Conservation (phyloP, 2,329 filamentous ascomycete genomes). For the Hypoxylon sp. region DNA sequence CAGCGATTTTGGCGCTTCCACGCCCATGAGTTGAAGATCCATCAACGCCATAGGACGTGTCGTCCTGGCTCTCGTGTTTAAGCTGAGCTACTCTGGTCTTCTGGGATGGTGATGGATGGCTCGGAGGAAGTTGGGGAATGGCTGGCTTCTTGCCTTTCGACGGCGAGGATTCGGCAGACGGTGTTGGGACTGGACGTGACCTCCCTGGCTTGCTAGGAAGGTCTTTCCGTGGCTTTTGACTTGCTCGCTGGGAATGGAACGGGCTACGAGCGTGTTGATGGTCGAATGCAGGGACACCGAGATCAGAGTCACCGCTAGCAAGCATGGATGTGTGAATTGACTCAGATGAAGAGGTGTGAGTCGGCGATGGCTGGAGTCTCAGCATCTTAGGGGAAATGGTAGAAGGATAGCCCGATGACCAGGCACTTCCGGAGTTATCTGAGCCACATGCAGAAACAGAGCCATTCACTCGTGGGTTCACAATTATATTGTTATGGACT, state of each 20-base stretch:
- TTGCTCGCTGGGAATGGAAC: slow-evolving; percentile 32
- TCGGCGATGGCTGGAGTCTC: slow-evolving; percentile 52
- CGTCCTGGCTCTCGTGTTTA: slow-evolving; percentile 23
- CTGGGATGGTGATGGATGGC: slow-evolving; percentile 21
- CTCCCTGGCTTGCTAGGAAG: slow-evolving; percentile 49
- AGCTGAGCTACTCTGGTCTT: slow-evolving; percentile 26
- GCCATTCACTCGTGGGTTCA: slow-evolving; percentile 5
- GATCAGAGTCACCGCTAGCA: slow-evolving; percentile 41
- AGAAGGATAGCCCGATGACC: slow-evolving; percentile 42
- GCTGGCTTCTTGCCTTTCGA: slow-evolving; percentile 37
- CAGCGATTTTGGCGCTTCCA: background rate
- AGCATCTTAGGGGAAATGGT: slow-evolving; percentile 54
- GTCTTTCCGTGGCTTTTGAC: slow-evolving; percentile 48
- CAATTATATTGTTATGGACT: slow-evolving; percentile 16
- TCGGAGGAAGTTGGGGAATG: slow-evolving; percentile 13
- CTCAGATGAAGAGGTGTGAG: slow-evolving; percentile 51
- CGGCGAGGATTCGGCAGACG: slow-evolving; percentile 16
- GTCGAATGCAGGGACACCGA: slow-evolving; percentile 39
- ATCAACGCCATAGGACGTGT: slow-evolving; percentile 1
- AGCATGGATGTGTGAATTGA: slow-evolving; percentile 44
- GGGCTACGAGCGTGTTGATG: slow-evolving; percentile 30
- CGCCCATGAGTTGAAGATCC: slow-evolving; percentile 3
- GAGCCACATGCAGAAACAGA: slow-evolving; percentile 4
- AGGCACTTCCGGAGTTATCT: slow-evolving; percentile 28
- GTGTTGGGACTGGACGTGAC: slow-evolving; percentile 24